Evolutionary conservation across 2,329 filamentous ascomycete genomes (phyloP).

Genomic region (Botrytis pseudocinerea): DNA sequence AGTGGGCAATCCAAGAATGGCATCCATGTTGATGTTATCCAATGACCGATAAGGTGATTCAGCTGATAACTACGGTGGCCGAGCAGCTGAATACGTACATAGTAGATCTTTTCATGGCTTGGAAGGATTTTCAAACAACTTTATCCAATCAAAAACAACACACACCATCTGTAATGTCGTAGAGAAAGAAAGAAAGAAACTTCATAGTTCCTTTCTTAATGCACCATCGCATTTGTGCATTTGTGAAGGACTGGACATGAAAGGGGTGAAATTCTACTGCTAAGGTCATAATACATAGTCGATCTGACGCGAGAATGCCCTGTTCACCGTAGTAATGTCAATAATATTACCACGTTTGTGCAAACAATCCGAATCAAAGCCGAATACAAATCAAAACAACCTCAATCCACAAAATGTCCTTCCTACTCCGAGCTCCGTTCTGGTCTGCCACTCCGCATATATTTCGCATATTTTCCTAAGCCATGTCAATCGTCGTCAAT

Average conservation of each 20-base stretch:
- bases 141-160: too few relatives aligned
- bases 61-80: slow-evolving; percentile 15
- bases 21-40: slow-evolving; percentile 3
- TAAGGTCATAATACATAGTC: neutral
- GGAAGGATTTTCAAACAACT: too few relatives aligned
- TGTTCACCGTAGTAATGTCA: slow-evolving; percentile 17
- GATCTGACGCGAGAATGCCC: neutral
- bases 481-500: neutral
- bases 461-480: neutral
- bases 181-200: neutral
- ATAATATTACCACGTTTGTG: slow-evolving; percentile 3
- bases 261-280: neutral
- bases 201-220: too few relatives aligned
- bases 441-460: neutral
- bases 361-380: slow-evolving; percentile 15
- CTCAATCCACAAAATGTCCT: neutral
- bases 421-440: neutral
- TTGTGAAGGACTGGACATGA: too few relatives aligned
- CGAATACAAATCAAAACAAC: slow-evolving; percentile 2
- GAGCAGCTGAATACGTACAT: neutral
- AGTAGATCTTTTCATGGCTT: neutral
- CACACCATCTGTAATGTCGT: too few relatives aligned
- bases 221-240: too few relatives aligned
- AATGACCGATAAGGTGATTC: slow-evolving; percentile 11
- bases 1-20: neutral